Evolutionary conservation across 73 alveolate genomes (phyloP).

Genomic region (Paramecium octaurelia): DNA sequence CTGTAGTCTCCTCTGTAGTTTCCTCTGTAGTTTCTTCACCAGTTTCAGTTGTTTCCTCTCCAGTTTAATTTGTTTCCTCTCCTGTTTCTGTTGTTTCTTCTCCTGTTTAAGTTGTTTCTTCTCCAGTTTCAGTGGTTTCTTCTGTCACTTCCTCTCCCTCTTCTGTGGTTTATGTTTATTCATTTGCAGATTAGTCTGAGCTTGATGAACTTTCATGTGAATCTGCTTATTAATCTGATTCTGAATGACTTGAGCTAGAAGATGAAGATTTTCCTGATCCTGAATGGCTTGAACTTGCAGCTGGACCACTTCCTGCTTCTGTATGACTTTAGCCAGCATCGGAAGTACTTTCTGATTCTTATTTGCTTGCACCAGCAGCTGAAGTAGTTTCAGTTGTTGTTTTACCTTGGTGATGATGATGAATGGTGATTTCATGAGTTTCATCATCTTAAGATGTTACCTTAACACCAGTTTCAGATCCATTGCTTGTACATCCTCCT

Average conservation of each 20-base stretch:
- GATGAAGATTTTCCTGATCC: neutral
- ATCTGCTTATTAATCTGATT: neutral
- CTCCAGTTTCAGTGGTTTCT: neutral
- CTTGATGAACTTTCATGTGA: neutral
- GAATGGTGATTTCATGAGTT: neutral
- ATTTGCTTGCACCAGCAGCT: neutral
- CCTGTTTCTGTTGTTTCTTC: neutral
- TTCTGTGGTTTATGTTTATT: neutral
- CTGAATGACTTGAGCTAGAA: neutral
- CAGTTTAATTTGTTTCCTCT: neutral
- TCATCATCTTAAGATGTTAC: neutral
- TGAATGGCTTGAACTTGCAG: neutral
- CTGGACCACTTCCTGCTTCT: neutral
- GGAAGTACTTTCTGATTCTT: neutral
- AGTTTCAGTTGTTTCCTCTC: neutral
- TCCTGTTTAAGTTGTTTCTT: neutral
- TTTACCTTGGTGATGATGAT: neutral
- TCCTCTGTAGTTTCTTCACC: neutral
- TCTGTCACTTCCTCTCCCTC: neutral
- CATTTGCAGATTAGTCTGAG: neutral
- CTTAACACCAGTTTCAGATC: neutral
- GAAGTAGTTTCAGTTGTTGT: neutral
- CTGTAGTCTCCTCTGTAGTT: neutral
- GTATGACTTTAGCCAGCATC: neutral
- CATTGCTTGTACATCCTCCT: neutral